Percentiles rank a stretch among this genome's conserved stretches.
phyloP scores from a whole-genome alignment of 768 basidiomycete genomes.

The Cystobasidium onofrii region DNA sequence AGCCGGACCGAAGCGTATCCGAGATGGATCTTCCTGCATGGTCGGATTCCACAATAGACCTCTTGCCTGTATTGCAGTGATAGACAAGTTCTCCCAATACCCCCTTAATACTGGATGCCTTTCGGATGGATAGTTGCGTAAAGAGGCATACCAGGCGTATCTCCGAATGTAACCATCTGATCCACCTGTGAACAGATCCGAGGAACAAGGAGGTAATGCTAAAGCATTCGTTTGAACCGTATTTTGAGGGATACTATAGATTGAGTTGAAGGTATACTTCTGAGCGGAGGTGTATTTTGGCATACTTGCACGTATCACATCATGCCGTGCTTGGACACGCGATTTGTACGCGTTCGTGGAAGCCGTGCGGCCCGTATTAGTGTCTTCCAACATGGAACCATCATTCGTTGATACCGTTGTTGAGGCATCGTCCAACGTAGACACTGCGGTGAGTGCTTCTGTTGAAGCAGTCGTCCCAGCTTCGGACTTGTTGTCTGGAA shows the following conservation, averaged over 20 bases:
- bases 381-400: not conserved
- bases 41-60: not conserved
- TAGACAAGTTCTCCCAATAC: slow-evolving; percentile 42
- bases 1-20: slow-evolving; percentile 35
- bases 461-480: not conserved
- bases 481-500: slow-evolving; percentile 6
- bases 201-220: slow-evolving; percentile 34
- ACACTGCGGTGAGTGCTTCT: not conserved
- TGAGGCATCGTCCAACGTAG: not conserved
- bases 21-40: not conserved
- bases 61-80: slow-evolving; percentile 28
- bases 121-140: slow-evolving; percentile 30
- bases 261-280: slow-evolving; percentile 3
- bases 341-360: not conserved
- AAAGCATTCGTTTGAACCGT: slow-evolving; percentile 34
- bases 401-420: not conserved
- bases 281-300: not conserved
- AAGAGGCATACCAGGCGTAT: slow-evolving; percentile 35
- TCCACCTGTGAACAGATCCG: slow-evolving; percentile 40
- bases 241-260: slow-evolving; percentile 24
- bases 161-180: slow-evolving; percentile 40
- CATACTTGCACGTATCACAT: not conserved
- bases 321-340: slow-evolving; percentile 1
- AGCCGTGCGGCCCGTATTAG: not conserved
- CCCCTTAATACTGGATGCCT: slow-evolving; percentile 33